A percentile compares a stretch with the other conserved stretches of the same genome.
Conservation (phyloP, 2,329 filamentous ascomycete species). For the Ambrosiella beaveri region DNA sequence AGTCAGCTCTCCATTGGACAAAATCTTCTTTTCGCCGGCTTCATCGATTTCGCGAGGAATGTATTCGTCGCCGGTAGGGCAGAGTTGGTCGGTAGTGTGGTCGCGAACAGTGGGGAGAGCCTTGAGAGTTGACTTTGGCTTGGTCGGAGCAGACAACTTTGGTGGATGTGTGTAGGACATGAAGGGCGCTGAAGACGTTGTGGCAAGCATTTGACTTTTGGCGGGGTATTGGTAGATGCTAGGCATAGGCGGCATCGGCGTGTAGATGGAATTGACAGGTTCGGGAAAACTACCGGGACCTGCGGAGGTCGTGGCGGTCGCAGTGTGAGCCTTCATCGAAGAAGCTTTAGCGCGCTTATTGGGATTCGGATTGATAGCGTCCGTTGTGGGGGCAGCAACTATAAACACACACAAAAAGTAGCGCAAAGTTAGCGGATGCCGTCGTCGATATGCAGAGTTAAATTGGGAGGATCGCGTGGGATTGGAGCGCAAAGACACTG, state of each 20-base stretch:
- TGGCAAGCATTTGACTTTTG: not conserved
- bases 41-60: conserved; percentile 85
- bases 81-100: conserved; percentile 91
- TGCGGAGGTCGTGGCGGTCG: conserved; percentile 1
- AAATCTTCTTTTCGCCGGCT: conserved; percentile 85
- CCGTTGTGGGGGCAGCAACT: conserved; percentile 19
- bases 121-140: conserved; percentile 74
- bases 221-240: conserved; percentile 18
- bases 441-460: not conserved
- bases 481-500: not conserved
- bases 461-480: not conserved
- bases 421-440: not conserved
- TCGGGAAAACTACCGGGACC: conserved; percentile 7
- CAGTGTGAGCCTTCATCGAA: conserved; percentile 13
- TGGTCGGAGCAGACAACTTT: conserved; percentile 41
- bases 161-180: not conserved
- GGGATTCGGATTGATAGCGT: conserved; percentile 13
- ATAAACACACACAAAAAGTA: conserved; percentile 16
- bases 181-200: not conserved
- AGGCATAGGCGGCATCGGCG: conserved; percentile 18
- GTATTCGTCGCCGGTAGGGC: conserved; percentile 80
- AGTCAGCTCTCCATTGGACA: conserved; percentile 61
- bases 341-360: conserved; percentile 19
- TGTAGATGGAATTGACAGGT: conserved; percentile 4
- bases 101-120: conserved; percentile 89